Evolutionary conservation across 2,329 filamentous ascomycete species (phyloP).

Genomic region (Cladosporium austrohemisphaericum): DNA sequence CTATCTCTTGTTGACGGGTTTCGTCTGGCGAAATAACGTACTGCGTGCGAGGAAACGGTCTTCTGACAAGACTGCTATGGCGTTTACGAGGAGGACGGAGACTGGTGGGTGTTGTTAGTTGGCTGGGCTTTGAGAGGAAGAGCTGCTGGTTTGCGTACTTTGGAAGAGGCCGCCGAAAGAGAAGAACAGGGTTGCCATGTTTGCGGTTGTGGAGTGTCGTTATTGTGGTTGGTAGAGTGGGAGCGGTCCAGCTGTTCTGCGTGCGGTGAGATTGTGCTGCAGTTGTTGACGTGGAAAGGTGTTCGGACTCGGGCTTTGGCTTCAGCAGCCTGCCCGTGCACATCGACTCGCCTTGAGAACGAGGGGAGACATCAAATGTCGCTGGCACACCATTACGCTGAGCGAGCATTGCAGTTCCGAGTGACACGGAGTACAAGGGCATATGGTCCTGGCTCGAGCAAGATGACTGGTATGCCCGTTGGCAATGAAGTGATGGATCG

Average conservation of each 20-base stretch:
- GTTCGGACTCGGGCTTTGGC: background rate
- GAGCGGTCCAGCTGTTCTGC: conserved; percentile 8
- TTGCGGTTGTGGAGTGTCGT: background rate
- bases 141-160: conserved; percentile 46
- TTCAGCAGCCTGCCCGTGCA: too few species aligned
- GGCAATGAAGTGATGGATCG: background rate
- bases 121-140: background rate
- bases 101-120: conserved; percentile 47
- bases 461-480: conserved; percentile 10
- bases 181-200: conserved; percentile 55
- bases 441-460: background rate
- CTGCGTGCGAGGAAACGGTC: conserved; percentile 85
- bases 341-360: too few species aligned
- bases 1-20: background rate
- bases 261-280: conserved; percentile 1
- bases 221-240: background rate
- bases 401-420: conserved; percentile 23
- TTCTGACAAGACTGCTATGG: conserved; percentile 89
- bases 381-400: conserved; percentile 19
- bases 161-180: conserved; percentile 70
- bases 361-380: too few species aligned
- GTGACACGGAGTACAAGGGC: conserved; percentile 12
- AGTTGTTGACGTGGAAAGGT: conserved; percentile 2
- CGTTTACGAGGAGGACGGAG: conserved; percentile 84
- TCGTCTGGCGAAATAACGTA: conserved; percentile 41